Conservation (phyloP, 2,329 filamentous ascomycete species). For the Trichoderma atroviride region DNA sequence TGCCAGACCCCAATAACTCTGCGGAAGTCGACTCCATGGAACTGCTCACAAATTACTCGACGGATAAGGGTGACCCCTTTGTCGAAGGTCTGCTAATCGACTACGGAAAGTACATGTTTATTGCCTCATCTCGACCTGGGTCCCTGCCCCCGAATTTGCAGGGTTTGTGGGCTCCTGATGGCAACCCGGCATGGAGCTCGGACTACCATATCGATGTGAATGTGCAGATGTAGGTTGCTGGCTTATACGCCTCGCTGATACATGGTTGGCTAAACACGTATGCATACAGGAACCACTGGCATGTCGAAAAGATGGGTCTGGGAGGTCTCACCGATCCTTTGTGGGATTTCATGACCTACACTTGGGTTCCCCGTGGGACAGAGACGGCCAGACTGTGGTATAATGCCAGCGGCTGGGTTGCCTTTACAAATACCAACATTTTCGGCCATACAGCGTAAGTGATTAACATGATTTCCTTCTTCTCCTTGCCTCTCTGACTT, state of each 20-base stretch:
- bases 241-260: not conserved
- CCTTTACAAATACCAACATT: constrained; percentile 61
- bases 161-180: constrained; percentile 56
- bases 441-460: constrained; percentile 55
- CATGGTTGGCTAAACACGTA: not conserved
- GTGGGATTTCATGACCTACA: constrained; percentile 57
- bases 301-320: constrained; percentile 55
- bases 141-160: constrained; percentile 60
- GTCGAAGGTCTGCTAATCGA: constrained; percentile 57
- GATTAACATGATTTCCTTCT: too few relatives aligned
- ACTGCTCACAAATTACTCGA: constrained; percentile 21
- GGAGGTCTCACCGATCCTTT: constrained; percentile 48
- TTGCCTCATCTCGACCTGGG: constrained; percentile 54
- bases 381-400: constrained; percentile 60
- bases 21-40: constrained; percentile 42
- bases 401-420: constrained; percentile 57
- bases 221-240: constrained; percentile 49
- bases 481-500: not conserved
- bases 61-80: constrained; percentile 49
- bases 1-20: constrained; percentile 50
- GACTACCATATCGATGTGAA: constrained; percentile 65
- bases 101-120: constrained; percentile 57
- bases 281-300: constrained; percentile 55
- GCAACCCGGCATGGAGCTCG: constrained; percentile 48
- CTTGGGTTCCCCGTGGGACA: constrained; percentile 55